A percentile compares a stretch with the other conserved stretches of the same genome.
phyloP scores from a whole-genome alignment of 2,329 filamentous ascomycete genomes.

The Ceratocystis destructans region DNA sequence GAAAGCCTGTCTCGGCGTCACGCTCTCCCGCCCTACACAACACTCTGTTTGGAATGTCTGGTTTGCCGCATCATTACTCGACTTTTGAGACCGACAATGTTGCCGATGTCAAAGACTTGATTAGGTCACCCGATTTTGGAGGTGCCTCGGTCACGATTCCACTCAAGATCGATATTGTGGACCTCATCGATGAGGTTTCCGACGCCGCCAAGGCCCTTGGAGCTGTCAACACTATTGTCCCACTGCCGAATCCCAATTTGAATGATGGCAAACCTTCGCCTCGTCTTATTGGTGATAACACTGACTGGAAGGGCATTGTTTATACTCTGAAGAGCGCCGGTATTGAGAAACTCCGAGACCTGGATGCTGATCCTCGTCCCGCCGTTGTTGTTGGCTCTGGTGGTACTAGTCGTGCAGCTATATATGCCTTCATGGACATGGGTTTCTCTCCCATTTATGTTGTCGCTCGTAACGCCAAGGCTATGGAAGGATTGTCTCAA shows the following conservation, averaged over 20 bases:
- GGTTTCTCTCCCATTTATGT: conserved; percentile 78
- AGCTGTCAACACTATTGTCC: conserved; percentile 86
- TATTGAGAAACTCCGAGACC: conserved; percentile 30
- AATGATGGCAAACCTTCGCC: conserved; percentile 26
- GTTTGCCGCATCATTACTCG: conserved; percentile 73
- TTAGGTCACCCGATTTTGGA: conserved; percentile 64
- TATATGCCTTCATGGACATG: conserved; percentile 75
- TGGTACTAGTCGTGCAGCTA: conserved; percentile 79
- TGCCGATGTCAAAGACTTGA: conserved; percentile 46
- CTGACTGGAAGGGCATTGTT: conserved; percentile 89
- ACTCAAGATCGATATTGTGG: conserved; percentile 78
- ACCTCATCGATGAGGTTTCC: conserved; percentile 64
- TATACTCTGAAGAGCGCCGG: conserved; percentile 60
- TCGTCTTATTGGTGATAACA: conserved; percentile 67
- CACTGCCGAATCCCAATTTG: conserved; percentile 27
- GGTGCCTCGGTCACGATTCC: conserved; percentile 94
- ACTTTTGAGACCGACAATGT: conserved; percentile 58
- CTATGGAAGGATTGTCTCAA: conserved; percentile 51
- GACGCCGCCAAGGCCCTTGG: conserved; percentile 71
- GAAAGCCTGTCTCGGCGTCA: conserved; percentile 67
- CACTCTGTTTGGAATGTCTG: conserved; percentile 58
- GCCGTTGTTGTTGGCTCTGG: conserved; percentile 82
- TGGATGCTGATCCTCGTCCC: conserved; percentile 26
- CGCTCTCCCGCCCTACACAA: conserved; percentile 87
- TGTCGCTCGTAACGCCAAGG: conserved; percentile 59